Evolutionary conservation across 768 basidiomycete genomes (phyloP).

Genomic region (Tylopilus cervinicoccineus): DNA sequence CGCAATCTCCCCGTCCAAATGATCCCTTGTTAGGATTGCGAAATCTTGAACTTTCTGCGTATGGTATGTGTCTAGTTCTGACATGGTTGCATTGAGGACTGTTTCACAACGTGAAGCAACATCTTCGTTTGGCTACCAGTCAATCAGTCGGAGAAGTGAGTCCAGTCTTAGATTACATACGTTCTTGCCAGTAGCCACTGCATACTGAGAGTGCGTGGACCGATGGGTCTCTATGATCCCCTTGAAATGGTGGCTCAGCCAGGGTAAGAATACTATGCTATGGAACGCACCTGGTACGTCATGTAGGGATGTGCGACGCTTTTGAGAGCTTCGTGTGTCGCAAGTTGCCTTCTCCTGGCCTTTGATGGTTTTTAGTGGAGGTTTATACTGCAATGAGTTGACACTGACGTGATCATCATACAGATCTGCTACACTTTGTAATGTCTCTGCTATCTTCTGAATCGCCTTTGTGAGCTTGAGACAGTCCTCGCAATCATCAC

Average conservation of each 20-base stretch:
- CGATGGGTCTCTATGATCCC: slow-evolving; percentile 72
- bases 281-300: slow-evolving; percentile 54
- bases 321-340: slow-evolving; percentile 74
- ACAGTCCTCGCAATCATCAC: slow-evolving; percentile 73
- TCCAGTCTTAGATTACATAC: slow-evolving; percentile 9
- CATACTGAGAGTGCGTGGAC: slow-evolving; percentile 63
- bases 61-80: slow-evolving; percentile 82
- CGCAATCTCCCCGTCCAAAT: slow-evolving; percentile 75
- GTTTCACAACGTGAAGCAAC: slow-evolving; percentile 78
- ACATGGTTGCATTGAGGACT: slow-evolving; percentile 83
- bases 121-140: slow-evolving; percentile 54
- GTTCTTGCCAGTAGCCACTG: slow-evolving; percentile 41
- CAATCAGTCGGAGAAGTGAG: slow-evolving; percentile 2
- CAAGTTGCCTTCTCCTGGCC: slow-evolving; percentile 71
- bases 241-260: slow-evolving; percentile 31
- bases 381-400: not conserved
- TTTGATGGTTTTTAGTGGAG: slow-evolving; percentile 27
- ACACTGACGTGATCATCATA: slow-evolving; percentile 71
- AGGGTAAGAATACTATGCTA: not conserved
- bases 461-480: slow-evolving; percentile 74
- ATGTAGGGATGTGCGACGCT: slow-evolving; percentile 71
- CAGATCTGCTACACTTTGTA: slow-evolving; percentile 72
- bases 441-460: slow-evolving; percentile 67
- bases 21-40: slow-evolving; percentile 50
- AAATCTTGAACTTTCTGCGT: slow-evolving; percentile 72